Conservation (phyloP, 805 yeast species). For the Metschnikowia rubicola region DNA sequence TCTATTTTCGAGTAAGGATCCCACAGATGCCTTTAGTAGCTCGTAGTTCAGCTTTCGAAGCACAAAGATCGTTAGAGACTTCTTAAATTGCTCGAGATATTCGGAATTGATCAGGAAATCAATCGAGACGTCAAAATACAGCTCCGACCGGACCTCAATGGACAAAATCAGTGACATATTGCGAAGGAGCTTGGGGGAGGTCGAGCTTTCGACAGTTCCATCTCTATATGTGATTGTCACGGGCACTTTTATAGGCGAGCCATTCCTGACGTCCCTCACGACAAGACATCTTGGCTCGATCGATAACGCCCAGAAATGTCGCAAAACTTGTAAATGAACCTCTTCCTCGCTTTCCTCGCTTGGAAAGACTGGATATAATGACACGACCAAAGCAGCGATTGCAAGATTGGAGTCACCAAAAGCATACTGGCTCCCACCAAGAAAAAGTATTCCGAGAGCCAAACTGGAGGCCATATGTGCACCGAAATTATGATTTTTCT, state of each 20-base stretch:
- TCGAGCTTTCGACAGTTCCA: conserved; percentile 31
- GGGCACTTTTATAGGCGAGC: conserved; percentile 49
- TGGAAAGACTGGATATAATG: conserved; percentile 77
- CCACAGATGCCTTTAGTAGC: conserved; percentile 31
- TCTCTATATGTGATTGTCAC: conserved; percentile 37
- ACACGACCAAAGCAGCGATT: conserved; percentile 63
- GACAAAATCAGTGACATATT: conserved; percentile 45
- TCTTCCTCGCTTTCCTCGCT: conserved; percentile 40
- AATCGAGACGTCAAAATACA: conserved; percentile 53
- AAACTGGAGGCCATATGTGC: conserved; percentile 73
- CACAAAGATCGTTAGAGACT: conserved; percentile 48
- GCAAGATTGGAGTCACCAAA: conserved; percentile 61
- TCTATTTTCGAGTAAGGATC: conserved; percentile 33
- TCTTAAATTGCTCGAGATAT: conserved; percentile 42
- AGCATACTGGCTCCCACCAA: conserved; percentile 92
- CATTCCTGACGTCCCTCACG: conserved; percentile 63
- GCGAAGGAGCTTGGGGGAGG: conserved; percentile 72
- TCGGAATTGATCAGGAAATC: conserved; percentile 40
- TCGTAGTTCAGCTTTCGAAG: conserved; percentile 44
- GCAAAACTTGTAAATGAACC: conserved; percentile 75
- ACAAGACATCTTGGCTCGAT: conserved; percentile 80
- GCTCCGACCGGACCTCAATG: conserved; percentile 45
- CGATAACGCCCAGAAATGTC: conserved; percentile 88
- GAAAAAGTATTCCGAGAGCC: conserved; percentile 81
- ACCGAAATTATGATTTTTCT: conserved; percentile 53